Conservation (phyloP, 2,329 filamentous ascomycete genomes). For the Colletotrichum eleusines region DNA sequence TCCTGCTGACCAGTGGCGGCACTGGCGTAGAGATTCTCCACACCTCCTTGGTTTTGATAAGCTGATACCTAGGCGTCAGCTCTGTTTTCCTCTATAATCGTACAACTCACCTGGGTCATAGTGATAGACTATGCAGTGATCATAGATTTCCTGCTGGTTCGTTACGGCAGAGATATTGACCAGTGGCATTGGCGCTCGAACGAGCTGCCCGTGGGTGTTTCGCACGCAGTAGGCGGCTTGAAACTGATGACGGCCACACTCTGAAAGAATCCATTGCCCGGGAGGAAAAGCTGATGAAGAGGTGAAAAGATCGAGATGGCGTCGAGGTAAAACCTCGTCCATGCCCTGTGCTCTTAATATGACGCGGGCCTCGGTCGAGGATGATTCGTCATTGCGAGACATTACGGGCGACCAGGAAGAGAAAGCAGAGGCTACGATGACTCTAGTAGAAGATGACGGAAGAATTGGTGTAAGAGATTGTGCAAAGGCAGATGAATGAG, state of each 20-base stretch:
- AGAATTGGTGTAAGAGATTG: background rate
- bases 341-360: slow-evolving; percentile 29
- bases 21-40: background rate
- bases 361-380: slow-evolving; percentile 9
- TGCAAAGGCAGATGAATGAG: background rate
- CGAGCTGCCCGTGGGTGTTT: slow-evolving; percentile 29
- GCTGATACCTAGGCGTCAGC: slow-evolving; percentile 22
- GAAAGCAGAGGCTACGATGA: too few species aligned
- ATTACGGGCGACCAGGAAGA: background rate
- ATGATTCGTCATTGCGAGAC: slow-evolving; percentile 18
- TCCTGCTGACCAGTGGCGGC: slow-evolving; percentile 3
- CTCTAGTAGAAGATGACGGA: background rate
- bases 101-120: slow-evolving; percentile 28
- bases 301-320: slow-evolving; percentile 25
- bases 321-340: slow-evolving; percentile 35
- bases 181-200: slow-evolving; percentile 32
- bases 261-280: slow-evolving; percentile 33
- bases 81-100: background rate
- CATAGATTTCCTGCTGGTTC: slow-evolving; percentile 33
- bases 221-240: slow-evolving; percentile 34
- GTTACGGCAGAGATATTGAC: slow-evolving; percentile 34
- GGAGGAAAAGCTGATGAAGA: slow-evolving; percentile 17
- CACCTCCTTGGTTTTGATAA: slow-evolving; percentile 31
- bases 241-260: slow-evolving; percentile 31
- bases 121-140: slow-evolving; percentile 39